phyloP scores from a whole-genome alignment of 2,329 filamentous ascomycete species.

The Penicillium carneum region DNA sequence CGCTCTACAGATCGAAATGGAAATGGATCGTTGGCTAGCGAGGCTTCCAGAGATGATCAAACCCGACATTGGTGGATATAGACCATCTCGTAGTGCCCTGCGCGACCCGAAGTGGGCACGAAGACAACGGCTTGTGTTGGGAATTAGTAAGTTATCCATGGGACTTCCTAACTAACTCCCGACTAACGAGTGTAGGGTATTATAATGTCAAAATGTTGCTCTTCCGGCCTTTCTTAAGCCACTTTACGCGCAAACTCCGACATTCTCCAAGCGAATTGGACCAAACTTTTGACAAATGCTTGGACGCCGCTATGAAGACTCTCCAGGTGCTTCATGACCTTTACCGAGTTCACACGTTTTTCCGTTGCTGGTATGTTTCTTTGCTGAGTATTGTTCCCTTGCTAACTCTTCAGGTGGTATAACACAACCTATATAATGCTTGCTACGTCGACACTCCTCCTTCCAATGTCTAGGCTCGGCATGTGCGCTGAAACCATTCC shows the following conservation, averaged over 20 bases:
- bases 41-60: conserved; percentile 44
- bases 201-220: conserved; percentile 53
- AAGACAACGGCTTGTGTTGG: conserved; percentile 50
- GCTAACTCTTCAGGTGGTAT: conserved; percentile 47
- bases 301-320: conserved; percentile 49
- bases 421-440: conserved; percentile 55
- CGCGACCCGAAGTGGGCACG: conserved; percentile 50
- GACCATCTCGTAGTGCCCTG: conserved; percentile 37
- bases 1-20: conserved; percentile 47
- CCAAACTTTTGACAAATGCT: conserved; percentile 47
- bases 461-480: conserved; percentile 44
- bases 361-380: conserved; percentile 51
- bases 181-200: conserved; percentile 39
- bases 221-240: conserved; percentile 47
- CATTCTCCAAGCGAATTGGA: conserved; percentile 40
- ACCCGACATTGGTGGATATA: conserved; percentile 39
- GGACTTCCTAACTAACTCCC: background rate
- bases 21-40: conserved; percentile 48
- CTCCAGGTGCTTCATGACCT: conserved; percentile 53
- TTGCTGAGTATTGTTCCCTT: background rate
- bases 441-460: conserved; percentile 49
- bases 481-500: conserved; percentile 40
- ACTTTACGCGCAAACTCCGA: conserved; percentile 41
- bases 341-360: conserved; percentile 50
- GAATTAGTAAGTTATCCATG: conserved; percentile 44